Evolutionary conservation across 371 early-diverging fungal species (phyloP).

Genomic region (Circinella minor): DNA sequence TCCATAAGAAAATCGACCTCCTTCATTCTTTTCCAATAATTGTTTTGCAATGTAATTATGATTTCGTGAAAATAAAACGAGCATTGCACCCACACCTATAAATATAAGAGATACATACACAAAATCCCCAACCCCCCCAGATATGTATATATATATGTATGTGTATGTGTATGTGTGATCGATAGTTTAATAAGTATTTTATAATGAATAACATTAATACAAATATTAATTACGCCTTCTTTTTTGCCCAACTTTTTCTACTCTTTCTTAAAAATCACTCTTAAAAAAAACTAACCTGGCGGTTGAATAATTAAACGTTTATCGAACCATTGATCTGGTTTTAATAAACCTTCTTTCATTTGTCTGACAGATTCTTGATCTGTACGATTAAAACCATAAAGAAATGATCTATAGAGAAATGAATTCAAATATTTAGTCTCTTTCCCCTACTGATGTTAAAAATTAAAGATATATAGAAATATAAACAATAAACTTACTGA

Average conservation of each 20-base stretch:
- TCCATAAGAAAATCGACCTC: constrained; percentile 42
- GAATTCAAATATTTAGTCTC: no score
- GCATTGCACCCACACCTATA: constrained; percentile 42
- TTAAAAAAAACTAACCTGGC: constrained; percentile 28
- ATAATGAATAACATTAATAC: no score
- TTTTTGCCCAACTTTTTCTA: no score
- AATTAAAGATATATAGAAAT: no score
- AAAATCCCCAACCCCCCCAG: background rate
- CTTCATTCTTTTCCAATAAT: constrained; percentile 50
- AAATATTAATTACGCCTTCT: no score
- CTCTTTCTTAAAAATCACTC: background rate
- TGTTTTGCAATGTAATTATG: constrained; percentile 58
- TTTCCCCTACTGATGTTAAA: no score
- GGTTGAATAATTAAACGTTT: constrained; percentile 52
- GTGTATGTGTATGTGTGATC: background rate
- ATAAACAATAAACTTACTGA: constrained; percentile 26
- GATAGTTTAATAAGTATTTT: no score
- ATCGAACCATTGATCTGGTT: constrained; percentile 59
- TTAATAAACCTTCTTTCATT: constrained; percentile 46
- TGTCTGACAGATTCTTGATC: constrained; percentile 48
- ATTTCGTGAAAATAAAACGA: constrained; percentile 58
- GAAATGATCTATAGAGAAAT: constrained; percentile 27
- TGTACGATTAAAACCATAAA: constrained; percentile 49
- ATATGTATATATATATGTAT: no score
- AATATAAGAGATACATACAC: no score